Evolutionary conservation across 2,329 filamentous ascomycete species (phyloP).

Genomic region (Arthrobotrys musiformis): DNA sequence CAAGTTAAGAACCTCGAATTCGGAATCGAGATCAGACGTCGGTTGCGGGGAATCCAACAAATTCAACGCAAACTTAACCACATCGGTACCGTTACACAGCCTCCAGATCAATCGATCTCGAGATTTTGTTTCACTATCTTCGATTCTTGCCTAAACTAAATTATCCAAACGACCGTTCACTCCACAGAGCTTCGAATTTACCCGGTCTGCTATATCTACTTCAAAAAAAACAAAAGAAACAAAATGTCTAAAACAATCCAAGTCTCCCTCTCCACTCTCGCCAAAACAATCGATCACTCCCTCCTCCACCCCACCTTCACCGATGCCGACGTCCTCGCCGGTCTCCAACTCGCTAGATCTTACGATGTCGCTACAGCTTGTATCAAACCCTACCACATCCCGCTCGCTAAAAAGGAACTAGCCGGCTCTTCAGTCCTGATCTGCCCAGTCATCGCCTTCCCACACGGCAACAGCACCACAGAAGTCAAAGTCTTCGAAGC

Average conservation of each 20-base stretch:
- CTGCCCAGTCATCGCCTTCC: conserved; percentile 72
- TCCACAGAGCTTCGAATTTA: conserved; percentile 59
- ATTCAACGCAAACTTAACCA: conserved; percentile 21
- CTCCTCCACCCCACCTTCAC: conserved; percentile 73
- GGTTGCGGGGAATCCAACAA: conserved; percentile 46
- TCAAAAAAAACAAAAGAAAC: background rate
- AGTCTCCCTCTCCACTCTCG: conserved; percentile 61
- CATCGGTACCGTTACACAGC: background rate
- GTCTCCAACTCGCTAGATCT: conserved; percentile 66
- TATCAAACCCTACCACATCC: conserved; percentile 70
- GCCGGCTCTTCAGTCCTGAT: conserved; percentile 66
- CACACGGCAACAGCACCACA: conserved; percentile 70
- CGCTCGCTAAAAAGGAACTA: conserved; percentile 66
- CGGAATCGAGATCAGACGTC: background rate
- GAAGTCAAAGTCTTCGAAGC: conserved; percentile 69
- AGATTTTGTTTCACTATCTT: background rate
- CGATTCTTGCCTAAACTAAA: background rate
- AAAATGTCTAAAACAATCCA: conserved; percentile 37
- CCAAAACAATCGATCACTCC: conserved; percentile 71
- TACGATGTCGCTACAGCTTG: conserved; percentile 70
- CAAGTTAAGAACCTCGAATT: background rate
- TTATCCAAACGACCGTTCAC: background rate
- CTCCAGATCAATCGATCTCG: background rate
- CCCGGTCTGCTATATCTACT: background rate
- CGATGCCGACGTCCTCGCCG: conserved; percentile 67